A percentile compares a stretch with the other conserved stretches of the same genome.
Conservation (phyloP, 345 rosid species). For the Salix dunnii region DNA sequence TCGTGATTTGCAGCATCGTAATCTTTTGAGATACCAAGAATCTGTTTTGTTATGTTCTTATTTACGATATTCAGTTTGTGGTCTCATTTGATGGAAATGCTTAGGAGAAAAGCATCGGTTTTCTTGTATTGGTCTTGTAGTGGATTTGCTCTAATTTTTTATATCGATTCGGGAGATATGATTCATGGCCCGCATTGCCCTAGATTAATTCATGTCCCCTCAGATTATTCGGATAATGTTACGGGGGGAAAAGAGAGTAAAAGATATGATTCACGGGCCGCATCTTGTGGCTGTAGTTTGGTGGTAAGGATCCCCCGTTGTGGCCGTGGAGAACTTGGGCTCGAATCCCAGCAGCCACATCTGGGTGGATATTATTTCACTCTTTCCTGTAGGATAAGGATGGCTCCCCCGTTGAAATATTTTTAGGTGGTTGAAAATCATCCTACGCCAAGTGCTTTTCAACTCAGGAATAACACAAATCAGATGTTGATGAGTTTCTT, state of each 20-base stretch:
- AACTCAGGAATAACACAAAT: too few relatives aligned
- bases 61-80: background rate
- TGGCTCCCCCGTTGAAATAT: too few relatives aligned
- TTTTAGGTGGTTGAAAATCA: too few relatives aligned
- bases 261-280: too few relatives aligned
- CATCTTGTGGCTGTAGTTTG: constrained; percentile 61
- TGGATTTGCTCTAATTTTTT: background rate
- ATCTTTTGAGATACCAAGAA: background rate
- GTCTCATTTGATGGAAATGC: background rate
- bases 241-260: too few relatives aligned
- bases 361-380: too few relatives aligned
- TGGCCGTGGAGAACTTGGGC: constrained; percentile 65
- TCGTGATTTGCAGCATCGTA: background rate
- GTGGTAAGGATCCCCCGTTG: constrained; percentile 81
- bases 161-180: background rate
- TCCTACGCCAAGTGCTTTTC: too few relatives aligned
- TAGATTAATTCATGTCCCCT: background rate
- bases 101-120: background rate
- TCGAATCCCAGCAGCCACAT: too few relatives aligned
- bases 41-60: background rate
- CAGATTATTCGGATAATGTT: background rate
- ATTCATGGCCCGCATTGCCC: background rate
- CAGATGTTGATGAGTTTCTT: too few relatives aligned
- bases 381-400: too few relatives aligned
- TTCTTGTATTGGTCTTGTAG: background rate